Base-by-base conservation (phyloP, 148 eudicot genomes). In the Oxyria digyna region DNA sequence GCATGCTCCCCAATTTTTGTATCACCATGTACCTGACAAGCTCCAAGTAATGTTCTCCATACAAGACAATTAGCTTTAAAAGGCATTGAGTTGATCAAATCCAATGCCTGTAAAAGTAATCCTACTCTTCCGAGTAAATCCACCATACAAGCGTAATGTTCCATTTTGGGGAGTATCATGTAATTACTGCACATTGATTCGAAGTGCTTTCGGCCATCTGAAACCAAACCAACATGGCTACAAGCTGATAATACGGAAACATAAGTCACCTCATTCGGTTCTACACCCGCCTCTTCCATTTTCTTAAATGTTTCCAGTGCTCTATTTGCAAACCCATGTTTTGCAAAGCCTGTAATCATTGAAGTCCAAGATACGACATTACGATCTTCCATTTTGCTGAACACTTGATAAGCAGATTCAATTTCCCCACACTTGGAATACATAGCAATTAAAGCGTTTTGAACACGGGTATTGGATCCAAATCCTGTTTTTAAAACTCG, bases 111-210 rank as follows among this genome's bases (percentile, higher is more conserved):
- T 37, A 68, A 74, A 12, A 89, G 74, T 57, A 40, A 63, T 29
- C 96, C 96, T 8, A 84, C 76, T 32, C 96, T 74, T 21, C 96
- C 89, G 31, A 81, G 79, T 64, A 89, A 33, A 78, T 89, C 91
- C 40, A 89, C 96, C 82, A 89, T 83, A 73, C 91, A 89, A 37
- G 96, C 88, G 55, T 86, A 89, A 49, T 89, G 96, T 78, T 89
- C 96, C 87, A 83, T 82, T 69, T 75, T 79, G 11, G 87, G 96
- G 67, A 43, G 72, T 71, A 88, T 75, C 38, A 81, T 79, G 67
- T 86, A 80, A 17, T 81, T 78, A 52, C 40, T 71, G 49, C 67
- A 26, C 91, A 86, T 86, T 18, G 83, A 75, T n/a, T 74, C 64
- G 43, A 86, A 86, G 70, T 83, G 80, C 45, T 68, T 73, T 79